A percentile compares a stretch with the other conserved stretches of the same genome.
phyloP scores from a whole-genome alignment of 2,329 filamentous ascomycete genomes.

The Diaporthe australafricana region DNA sequence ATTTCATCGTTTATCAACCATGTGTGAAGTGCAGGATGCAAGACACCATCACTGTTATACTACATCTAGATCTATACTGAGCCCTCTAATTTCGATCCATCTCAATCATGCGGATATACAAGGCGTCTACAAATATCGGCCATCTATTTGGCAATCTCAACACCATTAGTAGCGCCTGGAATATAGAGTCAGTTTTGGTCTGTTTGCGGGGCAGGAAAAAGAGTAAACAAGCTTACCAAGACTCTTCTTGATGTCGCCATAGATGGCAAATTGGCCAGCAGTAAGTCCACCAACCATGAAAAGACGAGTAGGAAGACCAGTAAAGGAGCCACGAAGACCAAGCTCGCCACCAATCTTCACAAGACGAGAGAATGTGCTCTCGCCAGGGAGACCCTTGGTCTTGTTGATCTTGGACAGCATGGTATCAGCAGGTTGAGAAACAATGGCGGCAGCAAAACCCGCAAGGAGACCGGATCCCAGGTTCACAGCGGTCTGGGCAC shows the following conservation, averaged over 20 bases:
- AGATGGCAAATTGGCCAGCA: slow-evolving; percentile 78
- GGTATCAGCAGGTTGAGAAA: slow-evolving; percentile 81
- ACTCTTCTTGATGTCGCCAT: slow-evolving; percentile 73
- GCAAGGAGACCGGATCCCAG: slow-evolving; percentile 77
- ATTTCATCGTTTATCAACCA: not conserved
- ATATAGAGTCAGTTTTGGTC: not conserved
- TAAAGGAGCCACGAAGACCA: slow-evolving; percentile 73
- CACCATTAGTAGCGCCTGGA: slow-evolving; percentile 71
- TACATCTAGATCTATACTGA: not conserved
- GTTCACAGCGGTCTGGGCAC: slow-evolving; percentile 69
- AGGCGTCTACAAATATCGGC: not conserved
- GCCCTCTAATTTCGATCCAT: not conserved
- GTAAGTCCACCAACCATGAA: slow-evolving; percentile 77
- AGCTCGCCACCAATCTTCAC: slow-evolving; percentile 80
- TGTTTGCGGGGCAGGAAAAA: not conserved
- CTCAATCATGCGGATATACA: not conserved
- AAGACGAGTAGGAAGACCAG: slow-evolving; percentile 76
- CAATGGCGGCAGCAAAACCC: slow-evolving; percentile 78
- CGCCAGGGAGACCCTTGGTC: slow-evolving; percentile 76
- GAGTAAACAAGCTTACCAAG: slow-evolving; percentile 56
- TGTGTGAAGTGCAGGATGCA: not conserved
- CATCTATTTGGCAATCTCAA: slow-evolving; percentile 71
- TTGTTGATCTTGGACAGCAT: slow-evolving; percentile 86
- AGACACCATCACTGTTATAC: not conserved
- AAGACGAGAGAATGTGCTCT: slow-evolving; percentile 74